phyloP scores from a whole-genome alignment of 78 protist genomes.

The Dictyostelium capitatum region DNA sequence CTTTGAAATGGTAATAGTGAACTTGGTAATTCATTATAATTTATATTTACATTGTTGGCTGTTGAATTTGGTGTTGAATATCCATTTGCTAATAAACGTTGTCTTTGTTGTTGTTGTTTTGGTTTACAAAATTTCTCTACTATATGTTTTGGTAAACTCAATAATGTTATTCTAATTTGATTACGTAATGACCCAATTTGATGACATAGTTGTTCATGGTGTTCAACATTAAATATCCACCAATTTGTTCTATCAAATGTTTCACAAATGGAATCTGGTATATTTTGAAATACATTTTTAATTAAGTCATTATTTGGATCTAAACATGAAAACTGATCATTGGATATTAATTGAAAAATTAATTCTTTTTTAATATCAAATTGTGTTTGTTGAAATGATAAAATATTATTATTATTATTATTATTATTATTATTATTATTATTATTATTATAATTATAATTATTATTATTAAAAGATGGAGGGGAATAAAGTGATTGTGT shows the following conservation, averaged over 20 bases:
- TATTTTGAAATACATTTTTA: not conserved
- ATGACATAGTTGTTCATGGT: not conserved
- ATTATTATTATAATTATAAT: not conserved
- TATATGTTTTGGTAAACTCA: slow-evolving; percentile 15
- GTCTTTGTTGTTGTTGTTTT: slow-evolving; percentile 19
- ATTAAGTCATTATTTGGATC: not conserved
- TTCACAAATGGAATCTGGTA: not conserved
- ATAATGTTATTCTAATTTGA: not conserved
- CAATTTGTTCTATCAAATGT: not conserved
- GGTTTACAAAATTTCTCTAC: not conserved
- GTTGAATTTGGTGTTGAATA: not conserved
- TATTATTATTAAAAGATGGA: not conserved
- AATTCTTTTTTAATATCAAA: slow-evolving; percentile 2
- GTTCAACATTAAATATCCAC: slow-evolving; percentile 12
- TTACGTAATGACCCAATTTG: not conserved
- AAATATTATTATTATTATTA: not conserved
- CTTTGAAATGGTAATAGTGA: slow-evolving; percentile 77
- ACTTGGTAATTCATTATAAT: slow-evolving; percentile 30
- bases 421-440: slow-evolving; percentile 11
- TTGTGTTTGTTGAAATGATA: slow-evolving; percentile 11
- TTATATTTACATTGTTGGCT: not conserved
- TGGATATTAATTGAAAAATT: slow-evolving; percentile 5
- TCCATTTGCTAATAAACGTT: not conserved
- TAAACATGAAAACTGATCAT: not conserved
- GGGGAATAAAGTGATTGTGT: not conserved